Percentiles rank a stretch among this genome's conserved stretches.
Evolutionary conservation across 1,284 basidiomycete species (phyloP).

Genomic region (Crocinoboletus sp.): DNA sequence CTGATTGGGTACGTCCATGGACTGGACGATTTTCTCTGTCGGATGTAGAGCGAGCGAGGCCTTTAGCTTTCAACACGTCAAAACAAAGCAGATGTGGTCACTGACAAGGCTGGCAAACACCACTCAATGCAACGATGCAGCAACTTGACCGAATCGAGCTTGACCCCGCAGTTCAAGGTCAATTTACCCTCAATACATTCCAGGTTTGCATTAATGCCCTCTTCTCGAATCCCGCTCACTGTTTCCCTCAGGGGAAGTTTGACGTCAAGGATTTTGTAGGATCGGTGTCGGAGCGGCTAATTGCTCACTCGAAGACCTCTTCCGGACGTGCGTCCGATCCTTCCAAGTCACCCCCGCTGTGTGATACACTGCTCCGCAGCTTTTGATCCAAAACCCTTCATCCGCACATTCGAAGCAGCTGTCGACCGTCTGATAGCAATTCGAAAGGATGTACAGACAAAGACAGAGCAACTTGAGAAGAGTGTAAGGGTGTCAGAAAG

Average conservation of each 20-base stretch:
- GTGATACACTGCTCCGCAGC: constrained; percentile 44
- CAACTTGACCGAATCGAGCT: constrained; percentile 28
- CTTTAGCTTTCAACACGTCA: constrained; percentile 30
- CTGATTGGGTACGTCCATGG: constrained; percentile 37
- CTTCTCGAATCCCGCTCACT: constrained; percentile 1
- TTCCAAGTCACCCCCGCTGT: neutral
- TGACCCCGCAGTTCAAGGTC: constrained; percentile 57
- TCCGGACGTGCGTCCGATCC: constrained; percentile 66
- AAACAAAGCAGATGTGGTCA: constrained; percentile 28
- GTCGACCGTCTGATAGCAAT: constrained; percentile 85
- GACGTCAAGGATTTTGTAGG: constrained; percentile 90
- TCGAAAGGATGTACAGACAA: constrained; percentile 82
- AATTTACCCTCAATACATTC: constrained; percentile 64
- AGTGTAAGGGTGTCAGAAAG: constrained; percentile 87
- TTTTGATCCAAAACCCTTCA: constrained; percentile 93
- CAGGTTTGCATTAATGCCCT: constrained; percentile 40
- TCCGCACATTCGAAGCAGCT: constrained; percentile 86
- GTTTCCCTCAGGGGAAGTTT: constrained; percentile 69
- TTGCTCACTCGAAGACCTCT: constrained; percentile 75
- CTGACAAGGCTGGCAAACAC: too few relatives aligned
- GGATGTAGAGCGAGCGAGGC: neutral
- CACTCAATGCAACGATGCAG: constrained; percentile 21
- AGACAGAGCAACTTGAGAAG: constrained; percentile 90
- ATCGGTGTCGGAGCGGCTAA: constrained; percentile 81
- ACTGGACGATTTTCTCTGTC: constrained; percentile 2